Conservation (phyloP, 176 grass and related monocot species). For the Pharus latifolius region DNA sequence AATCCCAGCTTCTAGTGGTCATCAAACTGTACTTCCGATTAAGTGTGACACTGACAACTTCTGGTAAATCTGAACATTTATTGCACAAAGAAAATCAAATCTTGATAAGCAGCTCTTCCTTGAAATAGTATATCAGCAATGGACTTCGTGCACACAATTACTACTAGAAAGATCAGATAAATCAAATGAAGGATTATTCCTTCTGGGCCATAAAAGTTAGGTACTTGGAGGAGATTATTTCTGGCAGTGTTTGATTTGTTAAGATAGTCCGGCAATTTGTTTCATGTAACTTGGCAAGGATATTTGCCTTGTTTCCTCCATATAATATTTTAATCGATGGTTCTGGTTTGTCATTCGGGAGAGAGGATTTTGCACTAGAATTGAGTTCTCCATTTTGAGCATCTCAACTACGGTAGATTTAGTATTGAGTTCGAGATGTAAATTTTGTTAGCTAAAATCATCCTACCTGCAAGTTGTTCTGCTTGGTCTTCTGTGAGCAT, state of each 20-base stretch:
- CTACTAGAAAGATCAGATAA: background rate
- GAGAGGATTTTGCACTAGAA: background rate
- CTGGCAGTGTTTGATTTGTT: too few relatives aligned
- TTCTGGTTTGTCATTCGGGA: background rate
- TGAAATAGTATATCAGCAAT: background rate
- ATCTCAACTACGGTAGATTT: background rate
- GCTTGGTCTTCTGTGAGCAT: constrained; percentile 46
- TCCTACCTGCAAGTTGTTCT: constrained; percentile 8
- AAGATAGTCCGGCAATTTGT: too few relatives aligned
- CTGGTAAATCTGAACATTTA: constrained; percentile 10
- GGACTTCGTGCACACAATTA: too few relatives aligned
- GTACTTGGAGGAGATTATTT: too few relatives aligned
- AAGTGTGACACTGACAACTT: constrained; percentile 24
- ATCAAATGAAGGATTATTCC: background rate
- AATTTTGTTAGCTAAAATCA: background rate
- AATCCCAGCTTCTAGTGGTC: constrained; percentile 31
- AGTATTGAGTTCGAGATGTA: background rate
- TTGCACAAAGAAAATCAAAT: background rate
- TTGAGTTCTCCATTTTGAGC: background rate
- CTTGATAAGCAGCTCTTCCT: background rate
- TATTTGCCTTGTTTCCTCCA: background rate
- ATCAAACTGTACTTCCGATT: constrained; percentile 5
- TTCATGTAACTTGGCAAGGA: background rate
- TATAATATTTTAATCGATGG: background rate
- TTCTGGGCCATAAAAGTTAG: background rate